Evolutionary conservation across 1,284 basidiomycete species (phyloP), one percentile per base, ranked within the genome.

Genomic region (Fomitopsis betulina): DNA sequence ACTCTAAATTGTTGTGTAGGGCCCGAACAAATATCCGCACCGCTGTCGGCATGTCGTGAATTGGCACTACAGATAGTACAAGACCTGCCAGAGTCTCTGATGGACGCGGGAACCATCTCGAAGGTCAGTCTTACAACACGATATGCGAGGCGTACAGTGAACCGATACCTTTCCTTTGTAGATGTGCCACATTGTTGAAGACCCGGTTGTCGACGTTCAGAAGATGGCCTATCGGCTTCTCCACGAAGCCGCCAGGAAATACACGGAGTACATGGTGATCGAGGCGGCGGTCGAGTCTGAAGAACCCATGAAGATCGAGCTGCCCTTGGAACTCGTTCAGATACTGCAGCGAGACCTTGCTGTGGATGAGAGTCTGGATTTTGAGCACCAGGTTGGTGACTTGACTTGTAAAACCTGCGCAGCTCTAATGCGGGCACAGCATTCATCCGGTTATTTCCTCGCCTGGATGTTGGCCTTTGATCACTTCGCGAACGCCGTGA

Each of bases 401-500:
- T 7, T 30, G 17, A 42, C 23, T 56, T 47, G 8, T 30, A 39
- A 21, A 12, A n/a, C 33, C 13, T 5, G 12, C 25, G 4, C 1
- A 17, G 4, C 8, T 52, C 62, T 21, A 63, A 25, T 15, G 10
- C 15, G 32, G 27, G 38, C 37, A 27, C 62, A 84, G 78, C 75
- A 75, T 53, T 66, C 80, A 5, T 83, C 89, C 61, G 84, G 84
- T 5, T 82, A 87, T 66, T 75, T 98, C n/a, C 78, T 98, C 4
- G 83, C 83, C 8, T 99, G 96, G 96, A 91, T 98, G 84, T 76
- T 94, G 5, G 69, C 90, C 0, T 89, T 98, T 63, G 92, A 96
- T 67, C 81, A 93, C 59, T 98, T 99, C 72, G 78, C 81, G 35
- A 85, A 92, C 69, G 90, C 94, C 9, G 94, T 96, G 68, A 64